These are phyloP conservation scores for Apophysomyces trapeziformis DNA, from an alignment of 371 early-diverging fungal genomes.

Conservation along the genomic window DNA sequence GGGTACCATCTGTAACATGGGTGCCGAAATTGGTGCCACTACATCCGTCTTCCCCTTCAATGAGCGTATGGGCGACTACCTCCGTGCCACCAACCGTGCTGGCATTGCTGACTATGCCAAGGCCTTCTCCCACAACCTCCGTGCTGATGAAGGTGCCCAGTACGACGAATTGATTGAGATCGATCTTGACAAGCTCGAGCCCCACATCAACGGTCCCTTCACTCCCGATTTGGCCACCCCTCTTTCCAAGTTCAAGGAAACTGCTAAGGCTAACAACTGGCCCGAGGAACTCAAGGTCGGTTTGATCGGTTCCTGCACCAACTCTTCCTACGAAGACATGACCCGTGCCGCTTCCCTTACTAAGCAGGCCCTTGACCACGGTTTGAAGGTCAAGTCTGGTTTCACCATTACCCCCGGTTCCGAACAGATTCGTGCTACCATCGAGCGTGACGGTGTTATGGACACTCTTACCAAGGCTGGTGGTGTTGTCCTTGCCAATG, in stretches of 20 bases:
- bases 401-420: slow-evolving; percentile 93
- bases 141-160: slow-evolving; percentile 83
- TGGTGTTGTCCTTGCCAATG: slow-evolving; percentile 92
- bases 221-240: slow-evolving; percentile 94
- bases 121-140: slow-evolving; percentile 76
- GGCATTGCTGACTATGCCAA: slow-evolving; percentile 76
- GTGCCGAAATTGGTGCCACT: slow-evolving; percentile 96
- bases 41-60: slow-evolving; percentile 96
- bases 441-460: slow-evolving; percentile 90
- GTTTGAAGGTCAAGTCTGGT: slow-evolving; percentile 77
- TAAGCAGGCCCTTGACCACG: slow-evolving; percentile 78
- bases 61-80: slow-evolving; percentile 83
- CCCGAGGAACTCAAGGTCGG: slow-evolving; percentile 82
- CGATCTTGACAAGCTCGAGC: slow-evolving; percentile 85
- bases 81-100: slow-evolving; percentile 82
- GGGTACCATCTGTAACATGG: slow-evolving; percentile 99
- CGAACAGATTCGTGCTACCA: slow-evolving; percentile 95
- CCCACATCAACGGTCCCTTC: slow-evolving; percentile 97
- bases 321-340: slow-evolving; percentile 96
- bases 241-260: slow-evolving; percentile 83
- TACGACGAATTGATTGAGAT: slow-evolving; percentile 95
- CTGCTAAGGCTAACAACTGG: slow-evolving; percentile 83
- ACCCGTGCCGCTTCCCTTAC: slow-evolving; percentile 87
- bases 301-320: slow-evolving; percentile 96
- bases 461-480: slow-evolving; percentile 77